Percentiles rank a stretch among this genome's conserved stretches.
Evolutionary conservation across 202 grass and related monocot genomes (phyloP).

Genomic region (Zizania palustris): DNA sequence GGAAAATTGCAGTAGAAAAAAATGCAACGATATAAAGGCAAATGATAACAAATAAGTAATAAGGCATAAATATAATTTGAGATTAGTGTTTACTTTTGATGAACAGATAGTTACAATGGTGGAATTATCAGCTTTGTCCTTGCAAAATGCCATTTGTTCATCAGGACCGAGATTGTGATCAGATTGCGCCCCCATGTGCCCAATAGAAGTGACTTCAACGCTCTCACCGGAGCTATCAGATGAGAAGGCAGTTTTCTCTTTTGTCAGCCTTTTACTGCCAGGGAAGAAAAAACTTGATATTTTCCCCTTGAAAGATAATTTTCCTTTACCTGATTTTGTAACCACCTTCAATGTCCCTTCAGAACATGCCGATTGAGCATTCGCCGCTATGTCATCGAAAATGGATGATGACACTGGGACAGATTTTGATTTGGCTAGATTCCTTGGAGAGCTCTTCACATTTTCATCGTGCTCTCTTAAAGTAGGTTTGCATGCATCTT

Average conservation of each 20-base stretch:
- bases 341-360: slow-evolving; percentile 41
- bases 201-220: slow-evolving; percentile 39
- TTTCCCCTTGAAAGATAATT: slow-evolving; percentile 77
- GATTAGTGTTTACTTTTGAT: slow-evolving; percentile 43
- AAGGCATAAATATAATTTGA: slow-evolving; percentile 29
- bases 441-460: slow-evolving; percentile 42
- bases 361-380: slow-evolving; percentile 37
- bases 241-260: slow-evolving; percentile 50
- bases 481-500: slow-evolving; percentile 42
- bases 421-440: slow-evolving; percentile 79
- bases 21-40: not conserved
- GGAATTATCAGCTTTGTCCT: slow-evolving; percentile 37
- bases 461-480: slow-evolving; percentile 49
- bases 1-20: not conserved
- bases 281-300: slow-evolving; percentile 92
- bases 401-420: slow-evolving; percentile 68
- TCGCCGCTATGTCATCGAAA: slow-evolving; percentile 54
- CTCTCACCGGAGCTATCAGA: slow-evolving; percentile 35
- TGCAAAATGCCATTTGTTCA: slow-evolving; percentile 51
- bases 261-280: slow-evolving; percentile 60
- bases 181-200: slow-evolving; percentile 31
- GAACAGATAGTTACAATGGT: slow-evolving; percentile 39
- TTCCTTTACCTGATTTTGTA: slow-evolving; percentile 62
- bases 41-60: not conserved
- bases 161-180: slow-evolving; percentile 30